Conservation (phyloP, 768 basidiomycete genomes). For the Exsudoporus frostii region DNA sequence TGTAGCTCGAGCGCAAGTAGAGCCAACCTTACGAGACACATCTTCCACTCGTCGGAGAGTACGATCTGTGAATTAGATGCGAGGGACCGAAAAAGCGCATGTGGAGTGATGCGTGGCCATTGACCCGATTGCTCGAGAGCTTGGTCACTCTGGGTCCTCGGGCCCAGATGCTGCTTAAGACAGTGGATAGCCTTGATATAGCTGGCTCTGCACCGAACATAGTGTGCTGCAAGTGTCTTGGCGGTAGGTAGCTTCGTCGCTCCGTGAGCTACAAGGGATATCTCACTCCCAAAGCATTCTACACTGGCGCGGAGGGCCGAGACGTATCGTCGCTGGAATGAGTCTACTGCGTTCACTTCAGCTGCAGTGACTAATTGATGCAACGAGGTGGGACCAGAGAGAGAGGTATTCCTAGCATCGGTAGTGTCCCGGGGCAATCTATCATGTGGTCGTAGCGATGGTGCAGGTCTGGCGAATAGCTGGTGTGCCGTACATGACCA, state of each 20-base stretch:
- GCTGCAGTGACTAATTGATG: slow-evolving; percentile 3
- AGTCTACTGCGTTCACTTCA: slow-evolving; percentile 4
- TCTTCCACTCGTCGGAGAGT: slow-evolving; percentile 29
- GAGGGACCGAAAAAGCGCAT: slow-evolving; percentile 31
- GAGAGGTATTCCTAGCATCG: neutral
- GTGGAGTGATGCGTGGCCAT: slow-evolving; percentile 38
- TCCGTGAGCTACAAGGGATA: neutral
- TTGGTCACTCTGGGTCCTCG: slow-evolving; percentile 16
- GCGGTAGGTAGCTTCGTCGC: neutral
- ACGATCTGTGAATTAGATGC: slow-evolving; percentile 19
- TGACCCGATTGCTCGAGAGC: slow-evolving; percentile 22
- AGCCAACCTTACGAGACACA: slow-evolving; percentile 28
- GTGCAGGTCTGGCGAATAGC: slow-evolving; percentile 7
- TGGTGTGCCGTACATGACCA: neutral
- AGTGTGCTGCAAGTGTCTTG: slow-evolving; percentile 4
- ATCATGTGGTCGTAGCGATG: neutral
- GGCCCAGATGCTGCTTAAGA: slow-evolving; percentile 11
- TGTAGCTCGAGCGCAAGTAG: slow-evolving; percentile 34
- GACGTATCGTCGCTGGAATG: slow-evolving; percentile 9
- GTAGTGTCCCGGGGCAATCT: neutral
- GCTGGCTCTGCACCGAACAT: slow-evolving; percentile 3
- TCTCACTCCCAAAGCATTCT: slow-evolving; percentile 6
- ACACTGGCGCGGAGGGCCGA: slow-evolving; percentile 10
- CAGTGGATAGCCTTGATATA: neutral
- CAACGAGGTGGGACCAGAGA: neutral